phyloP scores from a whole-genome alignment of 2,329 filamentous ascomycete species.

The Corinectria fuckeliana region DNA sequence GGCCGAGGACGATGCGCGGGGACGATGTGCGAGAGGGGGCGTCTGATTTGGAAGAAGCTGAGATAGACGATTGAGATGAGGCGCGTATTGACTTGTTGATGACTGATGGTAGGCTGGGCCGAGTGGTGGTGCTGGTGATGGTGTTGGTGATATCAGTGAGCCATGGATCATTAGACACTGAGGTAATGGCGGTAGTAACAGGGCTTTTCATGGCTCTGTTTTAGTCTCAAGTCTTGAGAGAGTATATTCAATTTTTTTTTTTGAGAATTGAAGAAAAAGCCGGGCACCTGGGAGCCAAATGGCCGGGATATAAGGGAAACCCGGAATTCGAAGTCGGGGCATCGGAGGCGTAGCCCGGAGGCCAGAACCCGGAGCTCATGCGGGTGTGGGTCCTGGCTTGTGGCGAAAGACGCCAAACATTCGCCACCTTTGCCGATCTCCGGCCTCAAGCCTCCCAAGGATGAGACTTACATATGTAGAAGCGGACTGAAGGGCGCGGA shows the following conservation, averaged over 20 bases:
- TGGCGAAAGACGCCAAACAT: background rate
- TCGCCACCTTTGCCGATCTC: background rate
- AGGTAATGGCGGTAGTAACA: background rate
- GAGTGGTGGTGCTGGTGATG: background rate
- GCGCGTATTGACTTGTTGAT: background rate
- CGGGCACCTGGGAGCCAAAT: background rate
- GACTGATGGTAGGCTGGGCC: background rate
- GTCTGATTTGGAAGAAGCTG: background rate
- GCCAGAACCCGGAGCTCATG: background rate
- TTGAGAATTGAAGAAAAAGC: background rate
- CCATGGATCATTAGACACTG: background rate
- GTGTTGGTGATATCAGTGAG: background rate
- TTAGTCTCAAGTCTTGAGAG: background rate
- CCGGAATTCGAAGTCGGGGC: background rate
- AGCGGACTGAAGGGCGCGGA: no score
- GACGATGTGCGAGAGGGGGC: conserved; percentile 14
- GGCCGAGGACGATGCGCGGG: conserved; percentile 46
- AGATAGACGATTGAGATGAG: background rate
- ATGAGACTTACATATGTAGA: no score
- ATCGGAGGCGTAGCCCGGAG: background rate
- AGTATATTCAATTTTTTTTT: background rate
- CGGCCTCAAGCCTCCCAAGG: background rate
- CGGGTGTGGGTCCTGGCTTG: background rate
- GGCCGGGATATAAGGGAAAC: background rate
- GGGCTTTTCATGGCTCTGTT: conserved; percentile 1